Evolutionary conservation across 257 asterid species (phyloP).

Genomic region (Oldenlandia corymbosa): DNA sequence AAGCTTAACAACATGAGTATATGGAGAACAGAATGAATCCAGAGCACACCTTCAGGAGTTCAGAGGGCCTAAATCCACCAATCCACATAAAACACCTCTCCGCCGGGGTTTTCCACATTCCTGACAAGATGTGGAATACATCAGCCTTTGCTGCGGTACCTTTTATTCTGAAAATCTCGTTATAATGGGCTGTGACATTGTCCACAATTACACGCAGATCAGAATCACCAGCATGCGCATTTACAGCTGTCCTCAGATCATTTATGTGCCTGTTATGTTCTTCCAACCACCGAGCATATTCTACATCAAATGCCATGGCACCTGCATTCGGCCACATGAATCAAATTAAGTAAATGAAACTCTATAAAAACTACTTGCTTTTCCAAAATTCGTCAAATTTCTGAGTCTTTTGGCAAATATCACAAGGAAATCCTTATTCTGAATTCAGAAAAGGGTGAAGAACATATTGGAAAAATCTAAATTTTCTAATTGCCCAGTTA

Average conservation of each 20-base stretch:
- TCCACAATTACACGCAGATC: conserved; percentile 66
- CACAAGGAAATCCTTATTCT: not conserved
- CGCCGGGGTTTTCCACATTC: conserved; percentile 99
- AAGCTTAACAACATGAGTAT: not conserved
- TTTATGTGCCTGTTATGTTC: conserved; percentile 64
- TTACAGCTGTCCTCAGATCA: conserved; percentile 72
- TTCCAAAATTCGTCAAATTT: not conserved
- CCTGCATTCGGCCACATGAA: conserved; percentile 37
- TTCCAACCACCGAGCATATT: conserved; percentile 78
- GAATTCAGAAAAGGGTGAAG: not conserved
- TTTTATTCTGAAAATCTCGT: conserved; percentile 77
- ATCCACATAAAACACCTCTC: conserved; percentile 98
- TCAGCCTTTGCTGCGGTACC: conserved; percentile 80
- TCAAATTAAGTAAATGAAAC: not conserved
- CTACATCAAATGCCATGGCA: conserved; percentile 81
- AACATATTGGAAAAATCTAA: not conserved
- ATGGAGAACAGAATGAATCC: not conserved
- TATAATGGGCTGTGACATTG: conserved; percentile 54
- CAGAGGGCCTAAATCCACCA: conserved; percentile 96
- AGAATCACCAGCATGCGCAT: conserved; percentile 65
- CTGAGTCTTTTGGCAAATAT: not conserved
- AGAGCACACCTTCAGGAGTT: conserved; percentile 70
- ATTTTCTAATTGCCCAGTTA: not conserved
- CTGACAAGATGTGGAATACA: conserved; percentile 91
- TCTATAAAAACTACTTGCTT: not conserved